Conservation (phyloP, 208 protist species). For the Crithidia thermophila region DNA sequence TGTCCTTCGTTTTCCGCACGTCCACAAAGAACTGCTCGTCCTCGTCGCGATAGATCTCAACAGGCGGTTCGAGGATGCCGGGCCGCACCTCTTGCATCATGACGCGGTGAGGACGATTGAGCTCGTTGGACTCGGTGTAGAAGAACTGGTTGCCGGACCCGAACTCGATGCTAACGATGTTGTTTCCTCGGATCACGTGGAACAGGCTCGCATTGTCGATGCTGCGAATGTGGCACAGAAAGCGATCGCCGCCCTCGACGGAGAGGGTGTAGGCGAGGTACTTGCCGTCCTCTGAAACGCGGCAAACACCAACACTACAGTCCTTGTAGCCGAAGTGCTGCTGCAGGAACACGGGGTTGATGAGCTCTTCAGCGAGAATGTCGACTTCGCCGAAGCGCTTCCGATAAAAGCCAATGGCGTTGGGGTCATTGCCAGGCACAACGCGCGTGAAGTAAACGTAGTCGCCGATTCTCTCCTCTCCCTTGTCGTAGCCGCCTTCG, state of each 20-base stretch:
- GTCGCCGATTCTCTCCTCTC: conserved; percentile 90
- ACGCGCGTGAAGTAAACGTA: conserved; percentile 91
- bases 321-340: conserved; percentile 92
- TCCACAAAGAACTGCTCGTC: conserved; percentile 93
- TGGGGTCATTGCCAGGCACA: conserved; percentile 69
- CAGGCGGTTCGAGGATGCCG: conserved; percentile 77
- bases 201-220: conserved; percentile 90
- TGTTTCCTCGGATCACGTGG: conserved; percentile 90
- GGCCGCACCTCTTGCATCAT: conserved; percentile 92
- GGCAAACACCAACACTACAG: conserved; percentile 86
- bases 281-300: conserved; percentile 86
- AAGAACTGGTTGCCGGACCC: conserved; percentile 85
- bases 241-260: conserved; percentile 89
- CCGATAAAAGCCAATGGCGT: conserved; percentile 88
- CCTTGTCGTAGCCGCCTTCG: conserved; percentile 91
- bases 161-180: conserved; percentile 93
- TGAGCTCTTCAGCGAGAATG: conserved; percentile 89
- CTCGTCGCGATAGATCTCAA: conserved; percentile 88
- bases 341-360: conserved; percentile 82
- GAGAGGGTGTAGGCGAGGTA: conserved; percentile 92
- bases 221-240: conserved; percentile 89
- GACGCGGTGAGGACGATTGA: conserved; percentile 85
- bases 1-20: conserved; percentile 89
- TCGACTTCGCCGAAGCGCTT: conserved; percentile 88
- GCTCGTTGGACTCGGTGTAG: conserved; percentile 90